Evolutionary conservation across 192 early-diverging fungal species (phyloP).

Genomic region (Linnemannia exigua): DNA sequence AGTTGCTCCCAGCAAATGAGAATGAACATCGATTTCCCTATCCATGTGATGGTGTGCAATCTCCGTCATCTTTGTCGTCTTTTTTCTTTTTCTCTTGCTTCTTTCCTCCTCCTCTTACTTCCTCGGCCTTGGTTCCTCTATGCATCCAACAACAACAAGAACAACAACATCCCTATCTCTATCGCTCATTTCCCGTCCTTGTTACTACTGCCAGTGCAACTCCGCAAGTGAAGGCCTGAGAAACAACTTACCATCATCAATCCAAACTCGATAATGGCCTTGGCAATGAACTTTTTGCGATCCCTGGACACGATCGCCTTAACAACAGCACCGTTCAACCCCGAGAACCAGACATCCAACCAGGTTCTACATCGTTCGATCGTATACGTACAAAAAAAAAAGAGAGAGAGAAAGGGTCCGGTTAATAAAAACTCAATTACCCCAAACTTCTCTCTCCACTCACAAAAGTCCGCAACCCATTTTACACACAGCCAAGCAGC

Average conservation of each 20-base stretch:
- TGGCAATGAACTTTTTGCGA: slow-evolving; percentile 70
- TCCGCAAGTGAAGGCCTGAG: not conserved
- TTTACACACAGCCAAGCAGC: not conserved
- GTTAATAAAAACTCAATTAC: slow-evolving; percentile 1
- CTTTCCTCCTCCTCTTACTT: not conserved
- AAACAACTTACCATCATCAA: slow-evolving; percentile 74
- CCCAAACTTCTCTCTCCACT: not conserved
- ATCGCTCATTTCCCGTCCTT: not conserved
- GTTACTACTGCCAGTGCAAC: not conserved
- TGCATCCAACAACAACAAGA: not conserved
- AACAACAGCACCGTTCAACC: slow-evolving; percentile 78
- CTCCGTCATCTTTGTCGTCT: not conserved
- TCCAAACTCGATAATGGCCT: slow-evolving; percentile 75
- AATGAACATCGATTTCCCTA: slow-evolving; percentile 8
- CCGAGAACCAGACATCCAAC: slow-evolving; percentile 76
- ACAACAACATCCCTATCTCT: no score
- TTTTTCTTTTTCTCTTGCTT: not conserved
- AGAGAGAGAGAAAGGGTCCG: not conserved
- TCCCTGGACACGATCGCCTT: slow-evolving; percentile 81
- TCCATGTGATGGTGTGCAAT: not conserved
- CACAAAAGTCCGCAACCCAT: not conserved
- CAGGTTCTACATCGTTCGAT: slow-evolving; percentile 68
- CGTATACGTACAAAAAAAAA: not conserved
- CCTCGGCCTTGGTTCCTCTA: not conserved
- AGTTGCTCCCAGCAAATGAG: slow-evolving; percentile 4